Evolutionary conservation across 1,139 yeast species (phyloP).

Genomic region (Suhomyces bribrorum): DNA sequence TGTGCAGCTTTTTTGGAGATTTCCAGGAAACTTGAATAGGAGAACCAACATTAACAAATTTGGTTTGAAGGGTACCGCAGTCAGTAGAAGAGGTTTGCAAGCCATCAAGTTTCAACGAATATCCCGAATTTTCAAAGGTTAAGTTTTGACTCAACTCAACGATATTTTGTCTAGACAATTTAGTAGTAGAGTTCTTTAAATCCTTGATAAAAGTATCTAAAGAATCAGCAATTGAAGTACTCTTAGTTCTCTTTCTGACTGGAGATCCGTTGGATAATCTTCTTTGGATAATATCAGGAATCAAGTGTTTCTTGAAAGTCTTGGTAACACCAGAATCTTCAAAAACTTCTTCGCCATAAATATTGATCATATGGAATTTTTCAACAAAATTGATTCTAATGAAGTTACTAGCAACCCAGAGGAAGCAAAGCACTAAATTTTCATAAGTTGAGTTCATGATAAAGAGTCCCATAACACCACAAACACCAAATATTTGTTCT

Average conservation of each 20-base stretch:
- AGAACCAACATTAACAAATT: conserved; percentile 44
- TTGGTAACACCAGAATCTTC: conserved; percentile 69
- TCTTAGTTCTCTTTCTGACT: conserved; percentile 15
- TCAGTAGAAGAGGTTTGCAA: conserved; percentile 20
- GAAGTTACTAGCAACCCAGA: conserved; percentile 73
- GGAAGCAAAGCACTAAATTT: conserved; percentile 54
- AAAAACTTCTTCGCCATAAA: conserved; percentile 68
- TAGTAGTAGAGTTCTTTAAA: conserved; percentile 34
- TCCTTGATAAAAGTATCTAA: conserved; percentile 45
- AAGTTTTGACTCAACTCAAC: conserved; percentile 44
- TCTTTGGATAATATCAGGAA: conserved; percentile 44
- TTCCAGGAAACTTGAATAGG: conserved; percentile 60
- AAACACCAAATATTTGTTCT: conserved; percentile 77
- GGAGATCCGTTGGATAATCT: conserved; percentile 26
- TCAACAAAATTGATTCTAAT: conserved; percentile 73
- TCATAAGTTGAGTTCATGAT: conserved; percentile 61
- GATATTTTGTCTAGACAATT: conserved; percentile 39
- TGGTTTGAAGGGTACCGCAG: conserved; percentile 18
- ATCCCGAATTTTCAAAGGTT: conserved; percentile 42
- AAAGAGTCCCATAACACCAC: conserved; percentile 82
- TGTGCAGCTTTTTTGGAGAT: conserved; percentile 49
- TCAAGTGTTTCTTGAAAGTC: conserved; percentile 55
- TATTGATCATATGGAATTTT: conserved; percentile 74
- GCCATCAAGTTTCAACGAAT: conserved; percentile 29
- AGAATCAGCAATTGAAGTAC: conserved; percentile 36